Evolutionary conservation across 2,329 filamentous ascomycete species (phyloP), one percentile per base, ranked within the genome.

Genomic region (Ophiosphaerella korrae): DNA sequence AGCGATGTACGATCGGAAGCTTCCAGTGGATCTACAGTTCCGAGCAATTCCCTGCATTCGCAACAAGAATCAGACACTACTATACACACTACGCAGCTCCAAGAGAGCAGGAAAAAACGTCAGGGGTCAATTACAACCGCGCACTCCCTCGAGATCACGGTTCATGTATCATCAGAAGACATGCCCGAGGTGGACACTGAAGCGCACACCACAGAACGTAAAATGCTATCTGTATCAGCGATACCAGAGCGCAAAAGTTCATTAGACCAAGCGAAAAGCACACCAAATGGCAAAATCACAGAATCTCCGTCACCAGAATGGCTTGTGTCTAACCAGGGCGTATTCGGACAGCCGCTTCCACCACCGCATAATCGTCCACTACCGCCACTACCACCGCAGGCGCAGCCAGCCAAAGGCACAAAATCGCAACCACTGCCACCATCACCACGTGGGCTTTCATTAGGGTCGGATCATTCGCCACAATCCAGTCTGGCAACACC

Each of bases 61-160:
- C 61, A 64, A 21, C 57, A 66, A 23, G 50, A 51, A 14, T 70
- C 68, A 2, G 56, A 52, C 41, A 52, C 53, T 7, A 60, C 58
- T 23, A 43, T 31, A 1, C 16, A 42, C 9, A 32, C 32, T 9
- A 13, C 47, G 8, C 47, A 53, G 11, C 62, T 57, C 1, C 63
- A 65, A 29, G 65, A 68, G 38, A 64, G 66, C 42, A 66, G 55
- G 16, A 48, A 67, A 14, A 16, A 48, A 13, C 39, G 38, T 12
- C 21, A 42, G n/a, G 12, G 13, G 9, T 42, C 45, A 12, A 5
- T 42, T 21, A 21, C 36, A 4, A 48, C 45, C 8, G 39, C 53
- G 11, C 53, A 58, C 14, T 64, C 59, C 1, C 68, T 69, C 31
- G 68, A 68, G 41, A 70, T 67, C 21, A 66, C 57, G n/a, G 52